phyloP scores from a whole-genome alignment of 2,329 filamentous ascomycete genomes.

The Tolypocladium inflatum region DNA sequence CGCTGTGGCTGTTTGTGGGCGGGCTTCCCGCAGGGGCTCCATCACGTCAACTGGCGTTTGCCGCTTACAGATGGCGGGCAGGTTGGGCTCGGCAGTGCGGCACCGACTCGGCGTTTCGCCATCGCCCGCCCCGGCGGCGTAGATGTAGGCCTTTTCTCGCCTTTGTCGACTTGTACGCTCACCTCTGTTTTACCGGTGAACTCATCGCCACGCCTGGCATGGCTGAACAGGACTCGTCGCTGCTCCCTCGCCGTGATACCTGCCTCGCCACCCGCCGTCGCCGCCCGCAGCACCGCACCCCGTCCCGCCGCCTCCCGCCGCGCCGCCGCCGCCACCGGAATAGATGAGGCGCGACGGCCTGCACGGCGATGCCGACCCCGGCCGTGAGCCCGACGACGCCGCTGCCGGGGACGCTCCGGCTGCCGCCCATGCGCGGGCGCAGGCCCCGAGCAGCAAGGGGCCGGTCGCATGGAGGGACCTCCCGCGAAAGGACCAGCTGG shows the following conservation, averaged over 20 bases:
- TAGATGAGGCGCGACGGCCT: conserved; percentile 12
- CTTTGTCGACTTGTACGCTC: background rate
- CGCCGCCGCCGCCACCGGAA: background rate
- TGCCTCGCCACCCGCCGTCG: background rate
- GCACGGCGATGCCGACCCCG: conserved; percentile 8
- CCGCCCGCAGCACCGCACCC: background rate
- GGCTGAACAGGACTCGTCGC: background rate
- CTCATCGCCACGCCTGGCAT: background rate
- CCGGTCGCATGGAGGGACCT: conserved; percentile 52
- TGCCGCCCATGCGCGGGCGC: background rate
- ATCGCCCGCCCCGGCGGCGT: background rate
- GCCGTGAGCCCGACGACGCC: conserved; percentile 2
- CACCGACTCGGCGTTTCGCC: background rate
- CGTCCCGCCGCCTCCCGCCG: background rate
- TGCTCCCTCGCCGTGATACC: background rate
- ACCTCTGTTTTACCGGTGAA: background rate
- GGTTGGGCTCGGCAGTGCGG: background rate
- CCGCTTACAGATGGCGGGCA: background rate
- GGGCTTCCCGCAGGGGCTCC: too few relatives aligned
- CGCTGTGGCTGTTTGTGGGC: too few relatives aligned
- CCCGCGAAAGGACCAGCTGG: conserved; percentile 67
- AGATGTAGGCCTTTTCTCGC: background rate
- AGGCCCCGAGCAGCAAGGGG: conserved; percentile 2
- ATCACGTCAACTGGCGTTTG: too few relatives aligned
- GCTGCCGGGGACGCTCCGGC: background rate